These are phyloP conservation scores for Lithospermum erythrorhizon DNA, from an alignment of 257 asterid species.

Conservation along the genomic window DNA sequence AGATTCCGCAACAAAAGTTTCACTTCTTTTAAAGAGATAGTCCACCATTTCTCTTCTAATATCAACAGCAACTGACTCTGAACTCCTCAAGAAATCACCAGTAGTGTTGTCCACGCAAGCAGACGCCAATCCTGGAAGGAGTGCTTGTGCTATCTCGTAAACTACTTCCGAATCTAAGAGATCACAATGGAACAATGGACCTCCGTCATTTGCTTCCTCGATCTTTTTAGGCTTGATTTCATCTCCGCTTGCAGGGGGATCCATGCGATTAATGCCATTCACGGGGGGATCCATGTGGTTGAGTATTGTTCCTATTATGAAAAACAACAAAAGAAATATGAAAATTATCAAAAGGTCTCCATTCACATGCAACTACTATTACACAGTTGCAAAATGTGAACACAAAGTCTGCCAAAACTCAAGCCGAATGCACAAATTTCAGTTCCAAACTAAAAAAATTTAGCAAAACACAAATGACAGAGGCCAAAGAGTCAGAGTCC, in stretches of 20 bases:
- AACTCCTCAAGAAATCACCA: conserved; percentile 52
- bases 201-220: conserved; percentile 37
- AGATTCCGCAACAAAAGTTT: conserved; percentile 53
- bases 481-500: no score
- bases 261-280: conserved; percentile 16
- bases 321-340: no score
- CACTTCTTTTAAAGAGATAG: conserved; percentile 55
- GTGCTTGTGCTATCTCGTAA: conserved; percentile 50
- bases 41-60: conserved; percentile 67
- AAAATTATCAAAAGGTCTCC: no score
- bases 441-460: no score
- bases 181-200: conserved; percentile 33
- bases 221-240: conserved; percentile 30
- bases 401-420: no score
- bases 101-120: conserved; percentile 69
- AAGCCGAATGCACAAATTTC: no score
- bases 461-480: no score
- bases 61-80: conserved; percentile 60
- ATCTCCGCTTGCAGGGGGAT: conserved; percentile 26
- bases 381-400: no score
- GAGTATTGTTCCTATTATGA: no score
- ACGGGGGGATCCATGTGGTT: no score
- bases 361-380: no score
- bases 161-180: conserved; percentile 45
- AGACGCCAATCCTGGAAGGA: conserved; percentile 64